phyloP scores from a whole-genome alignment of 164 flowering plant genomes.

The Chloranthus sessilifolius region DNA sequence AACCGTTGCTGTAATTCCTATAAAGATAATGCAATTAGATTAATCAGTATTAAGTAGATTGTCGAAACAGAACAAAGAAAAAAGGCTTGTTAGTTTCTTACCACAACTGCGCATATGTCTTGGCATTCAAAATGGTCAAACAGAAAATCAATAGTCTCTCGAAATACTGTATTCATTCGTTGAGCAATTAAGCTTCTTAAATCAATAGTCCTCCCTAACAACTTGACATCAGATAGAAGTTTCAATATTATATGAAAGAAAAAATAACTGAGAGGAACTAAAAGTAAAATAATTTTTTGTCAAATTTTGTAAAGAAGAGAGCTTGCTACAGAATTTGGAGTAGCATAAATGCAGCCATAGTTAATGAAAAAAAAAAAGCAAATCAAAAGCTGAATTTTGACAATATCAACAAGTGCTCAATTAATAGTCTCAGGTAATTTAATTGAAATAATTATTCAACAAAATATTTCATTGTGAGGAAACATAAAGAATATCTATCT shows the following conservation, averaged over 20 bases:
- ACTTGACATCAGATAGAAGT: slow-evolving; percentile 36
- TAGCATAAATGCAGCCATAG: too few species aligned
- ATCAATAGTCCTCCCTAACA: slow-evolving; percentile 88
- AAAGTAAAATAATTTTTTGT: too few species aligned
- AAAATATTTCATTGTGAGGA: too few species aligned
- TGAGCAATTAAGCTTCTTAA: slow-evolving; percentile 78
- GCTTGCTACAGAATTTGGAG: too few species aligned
- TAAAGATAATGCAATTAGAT: slow-evolving; percentile 9
- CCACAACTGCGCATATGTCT: slow-evolving; percentile 93
- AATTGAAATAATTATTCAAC: too few species aligned
- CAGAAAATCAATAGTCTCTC: slow-evolving; percentile 90
- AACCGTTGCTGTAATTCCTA: slow-evolving; percentile 92
- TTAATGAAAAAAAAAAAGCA: too few species aligned
- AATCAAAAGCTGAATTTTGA: too few species aligned
- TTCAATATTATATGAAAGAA: not conserved
- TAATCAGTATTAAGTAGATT: not conserved
- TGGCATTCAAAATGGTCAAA: slow-evolving; percentile 97
- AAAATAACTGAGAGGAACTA: not conserved
- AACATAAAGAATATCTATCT: too few species aligned
- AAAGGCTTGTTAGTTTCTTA: slow-evolving; percentile 22
- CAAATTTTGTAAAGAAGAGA: too few species aligned
- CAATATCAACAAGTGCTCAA: too few species aligned
- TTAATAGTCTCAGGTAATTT: too few species aligned
- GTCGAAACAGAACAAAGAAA: slow-evolving; percentile 1
- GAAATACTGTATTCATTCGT: slow-evolving; percentile 80